These are phyloP conservation scores for Pterothamnion heteromorphum DNA, from an alignment of 31 red algal species.

Conservation along the genomic window DNA sequence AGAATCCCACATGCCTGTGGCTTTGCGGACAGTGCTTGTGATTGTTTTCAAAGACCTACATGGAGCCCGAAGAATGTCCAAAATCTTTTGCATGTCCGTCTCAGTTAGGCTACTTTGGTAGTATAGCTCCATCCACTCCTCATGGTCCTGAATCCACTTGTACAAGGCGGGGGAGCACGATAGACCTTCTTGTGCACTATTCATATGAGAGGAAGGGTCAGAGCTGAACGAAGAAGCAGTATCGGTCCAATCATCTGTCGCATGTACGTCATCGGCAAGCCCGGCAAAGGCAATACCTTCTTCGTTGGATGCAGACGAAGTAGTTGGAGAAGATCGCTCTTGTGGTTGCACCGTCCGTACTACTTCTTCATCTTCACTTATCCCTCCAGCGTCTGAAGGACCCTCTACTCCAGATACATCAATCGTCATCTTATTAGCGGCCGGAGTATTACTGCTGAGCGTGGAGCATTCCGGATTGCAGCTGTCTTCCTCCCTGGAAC, in stretches of 20 bases:
- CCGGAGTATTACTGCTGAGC: too few relatives aligned
- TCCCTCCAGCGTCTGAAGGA: too few relatives aligned
- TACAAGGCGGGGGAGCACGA: neutral
- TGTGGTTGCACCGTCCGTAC: too few relatives aligned
- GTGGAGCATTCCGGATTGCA: too few relatives aligned
- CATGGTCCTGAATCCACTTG: neutral
- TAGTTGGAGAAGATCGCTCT: too few relatives aligned
- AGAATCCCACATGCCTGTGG: neutral
- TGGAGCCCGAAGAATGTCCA: neutral
- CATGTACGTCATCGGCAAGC: neutral
- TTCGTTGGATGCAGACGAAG: neutral
- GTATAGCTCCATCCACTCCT: neutral
- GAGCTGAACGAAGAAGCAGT: neutral
- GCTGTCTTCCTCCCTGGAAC: too few relatives aligned
- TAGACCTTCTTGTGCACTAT: too few relatives aligned
- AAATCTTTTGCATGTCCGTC: conserved; percentile 12
- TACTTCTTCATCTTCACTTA: too few relatives aligned
- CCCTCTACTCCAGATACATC: too few relatives aligned
- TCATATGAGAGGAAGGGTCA: too few relatives aligned
- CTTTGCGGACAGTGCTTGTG: neutral
- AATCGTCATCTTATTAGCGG: too few relatives aligned
- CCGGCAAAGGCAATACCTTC: neutral
- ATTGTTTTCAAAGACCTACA: conserved; percentile 33
- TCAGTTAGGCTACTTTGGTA: neutral
- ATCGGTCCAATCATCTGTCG: neutral